Evolutionary conservation across 306 rosid genomes (phyloP), one percentile per base, ranked within the genome.

Genomic region (Cucurbita ficifolia): DNA sequence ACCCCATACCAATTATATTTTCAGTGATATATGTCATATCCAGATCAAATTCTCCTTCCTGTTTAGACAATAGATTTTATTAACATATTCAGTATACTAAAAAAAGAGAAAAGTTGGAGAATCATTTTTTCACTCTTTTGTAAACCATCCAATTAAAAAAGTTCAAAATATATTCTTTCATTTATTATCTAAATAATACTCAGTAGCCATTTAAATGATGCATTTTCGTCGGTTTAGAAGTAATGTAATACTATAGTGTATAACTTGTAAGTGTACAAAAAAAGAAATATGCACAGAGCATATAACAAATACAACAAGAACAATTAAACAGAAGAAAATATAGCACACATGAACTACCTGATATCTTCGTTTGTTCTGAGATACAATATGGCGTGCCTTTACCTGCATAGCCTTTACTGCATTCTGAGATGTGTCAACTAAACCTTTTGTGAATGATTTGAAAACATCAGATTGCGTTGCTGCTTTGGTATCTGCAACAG

Each of bases 31-130:
- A 92, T 8, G 96, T 74, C 93, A 92, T 73, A 81, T 90, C 98
- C 84, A 92, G 84, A 83, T 90, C 98, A 84, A 92, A 92, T 54
- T 84, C 98, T 48, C 82, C 96, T 74, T 88, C 98, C 98, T 92
- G 87, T 69, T 50, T 75, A n/a, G n/a, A 29, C 3, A 45, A 69
- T 52, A 21, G 17, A 53, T 55, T 21, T 48, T 62, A 11, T 57
- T 43, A 45, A 45, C 40, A 14, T 45, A 43, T 68, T 63, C 51
- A 68, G 40, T 68, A 68, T 7, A 46, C 29, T 7, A 68, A 46
- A 39, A 39, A 68, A 68, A 6, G 35, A 67, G 7, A 5, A 43
- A 64, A 40, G n/a, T 46, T 21, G 39, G 40, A 43, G 13, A 68
- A 68, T 12, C n/a, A 21, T 43, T 67, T 24, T 12, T 21, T 1